Evolutionary conservation across 2,329 filamentous ascomycete genomes (phyloP), one percentile per base, ranked within the genome.

Genomic region (Epichloe gansuensis): DNA sequence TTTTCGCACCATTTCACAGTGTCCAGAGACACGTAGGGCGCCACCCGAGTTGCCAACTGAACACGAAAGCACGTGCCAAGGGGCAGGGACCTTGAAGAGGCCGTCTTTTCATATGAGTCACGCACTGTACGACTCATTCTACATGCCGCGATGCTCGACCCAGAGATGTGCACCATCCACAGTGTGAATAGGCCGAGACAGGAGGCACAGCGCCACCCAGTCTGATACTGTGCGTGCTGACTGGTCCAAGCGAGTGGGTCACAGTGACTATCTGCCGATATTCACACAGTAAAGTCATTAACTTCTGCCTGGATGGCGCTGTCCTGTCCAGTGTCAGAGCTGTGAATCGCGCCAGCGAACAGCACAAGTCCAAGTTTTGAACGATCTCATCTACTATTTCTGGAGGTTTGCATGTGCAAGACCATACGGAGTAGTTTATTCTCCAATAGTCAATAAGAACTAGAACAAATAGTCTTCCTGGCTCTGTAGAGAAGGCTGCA

Each of bases 11-110:
- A 58, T 58, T 60, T 60, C 65, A 69, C 66, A 63, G 57, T 63
- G 61, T 62, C 59, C 48, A 56, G 54, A 56, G 21, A 57, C 11
- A 13, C 13, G 35, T 8, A 42, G 35, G 34, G 31, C 46, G 51
- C 44, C 54, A 45, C 25, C 44, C 59, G 62, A 60, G 60, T 58
- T 63, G 52, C 52, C 59, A 57, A 58, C 59, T 61, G n/a, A 60
- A 65, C 66, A 62, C 65, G 67, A 62, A 63, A 55, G 61, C 64
- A 65, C 64, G 62, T 67, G 64, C 52, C n/a, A 12, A n/a, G 37
- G 34, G 34, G 15, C 35, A 9, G 23, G 37, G 15, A 31, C 21
- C n/a, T 37, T 28, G 39, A 52, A 55, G 55, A 58, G 54, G 17
- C 52, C 44, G 53, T 61, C 31, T 31, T 23, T 9, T 46, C 23